phyloP scores from a whole-genome alignment of 352 stramenopile genomes.

The Peronospora tabacina region DNA sequence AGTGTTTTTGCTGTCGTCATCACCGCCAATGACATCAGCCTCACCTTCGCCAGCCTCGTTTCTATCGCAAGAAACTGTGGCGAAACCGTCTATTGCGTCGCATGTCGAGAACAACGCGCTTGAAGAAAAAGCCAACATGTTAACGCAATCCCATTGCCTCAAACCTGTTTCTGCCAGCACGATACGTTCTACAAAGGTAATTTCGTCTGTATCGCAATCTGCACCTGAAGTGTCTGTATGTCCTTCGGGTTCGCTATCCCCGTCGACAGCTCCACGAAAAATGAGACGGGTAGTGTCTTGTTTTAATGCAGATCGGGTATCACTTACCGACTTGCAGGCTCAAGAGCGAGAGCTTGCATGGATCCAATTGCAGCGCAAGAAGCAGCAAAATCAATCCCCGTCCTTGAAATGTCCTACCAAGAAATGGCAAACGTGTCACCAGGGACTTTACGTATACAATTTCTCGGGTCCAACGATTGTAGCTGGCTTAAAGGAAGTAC shows the following conservation, averaged over 20 bases:
- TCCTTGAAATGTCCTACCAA: constrained; percentile 1
- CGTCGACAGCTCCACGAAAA: constrained; percentile 16
- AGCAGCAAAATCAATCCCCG: constrained; percentile 9
- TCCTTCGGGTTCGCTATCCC: neutral
- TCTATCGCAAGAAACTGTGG: constrained; percentile 8
- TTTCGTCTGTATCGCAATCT: neutral
- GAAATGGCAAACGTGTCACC: constrained; percentile 8
- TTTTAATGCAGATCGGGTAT: constrained; percentile 23
- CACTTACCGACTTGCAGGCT: constrained; percentile 31
- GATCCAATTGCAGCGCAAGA: constrained; percentile 26
- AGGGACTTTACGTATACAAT: constrained; percentile 16
- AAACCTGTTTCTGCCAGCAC: constrained; percentile 12
- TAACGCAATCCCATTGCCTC: constrained; percentile 9
- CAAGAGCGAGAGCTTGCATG: constrained; percentile 37
- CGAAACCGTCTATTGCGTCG: neutral
- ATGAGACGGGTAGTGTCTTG: constrained; percentile 12
- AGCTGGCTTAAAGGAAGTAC: constrained; percentile 1
- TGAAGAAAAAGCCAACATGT: constrained; percentile 9
- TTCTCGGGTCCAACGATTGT: constrained; percentile 10
- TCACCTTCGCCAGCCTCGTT: constrained; percentile 11
- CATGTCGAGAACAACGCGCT: neutral
- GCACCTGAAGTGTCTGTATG: constrained; percentile 1
- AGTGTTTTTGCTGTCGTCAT: constrained; percentile 7
- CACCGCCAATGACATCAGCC: constrained; percentile 4
- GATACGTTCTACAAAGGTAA: neutral